Evolutionary conservation across 1,139 yeast genomes (phyloP).

Genomic region (Candida freyschussii): DNA sequence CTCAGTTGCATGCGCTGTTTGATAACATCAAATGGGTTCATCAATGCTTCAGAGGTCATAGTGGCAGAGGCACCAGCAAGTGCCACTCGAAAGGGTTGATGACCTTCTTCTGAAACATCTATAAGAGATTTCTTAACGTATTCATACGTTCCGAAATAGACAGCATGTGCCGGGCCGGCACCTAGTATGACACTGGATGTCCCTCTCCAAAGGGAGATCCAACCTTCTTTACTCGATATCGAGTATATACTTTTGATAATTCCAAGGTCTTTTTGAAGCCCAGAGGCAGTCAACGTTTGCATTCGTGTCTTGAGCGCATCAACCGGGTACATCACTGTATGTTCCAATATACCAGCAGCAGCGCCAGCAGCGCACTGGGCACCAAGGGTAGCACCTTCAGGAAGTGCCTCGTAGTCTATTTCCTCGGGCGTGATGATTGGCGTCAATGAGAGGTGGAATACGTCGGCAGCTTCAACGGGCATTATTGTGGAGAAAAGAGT

Average conservation of each 20-base stretch:
- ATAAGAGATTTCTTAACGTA: conserved; percentile 56
- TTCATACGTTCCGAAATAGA: conserved; percentile 92
- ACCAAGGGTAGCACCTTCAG: conserved; percentile 75
- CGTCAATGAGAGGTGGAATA: conserved; percentile 5
- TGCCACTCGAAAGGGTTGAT: conserved; percentile 70
- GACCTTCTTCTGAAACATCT: conserved; percentile 28
- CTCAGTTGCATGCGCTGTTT: conserved; percentile 78
- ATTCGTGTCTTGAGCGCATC: conserved; percentile 93
- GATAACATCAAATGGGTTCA: conserved; percentile 96
- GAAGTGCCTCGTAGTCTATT: conserved; percentile 87
- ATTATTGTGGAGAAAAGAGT: conserved; percentile 1
- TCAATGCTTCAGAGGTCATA: conserved; percentile 84
- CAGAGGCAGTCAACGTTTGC: conserved; percentile 54
- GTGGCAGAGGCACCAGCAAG: conserved; percentile 92
- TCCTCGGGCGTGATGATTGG: conserved; percentile 23
- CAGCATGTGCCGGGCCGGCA: conserved; percentile 99
- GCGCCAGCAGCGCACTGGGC: conserved; percentile 95
- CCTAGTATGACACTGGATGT: conserved; percentile 89
- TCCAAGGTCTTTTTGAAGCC: conserved; percentile 4
- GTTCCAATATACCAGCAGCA: conserved; percentile 98
- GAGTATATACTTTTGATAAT: conserved; percentile 46
- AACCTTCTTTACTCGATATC: conserved; percentile 87
- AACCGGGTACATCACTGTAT: conserved; percentile 93
- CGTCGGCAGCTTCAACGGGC: conserved; percentile 2
- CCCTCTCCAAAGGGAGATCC: conserved; percentile 89